These are phyloP conservation scores for Paramecium primaurelia DNA, from an alignment of 73 alveolate species.

Conservation along the genomic window DNA sequence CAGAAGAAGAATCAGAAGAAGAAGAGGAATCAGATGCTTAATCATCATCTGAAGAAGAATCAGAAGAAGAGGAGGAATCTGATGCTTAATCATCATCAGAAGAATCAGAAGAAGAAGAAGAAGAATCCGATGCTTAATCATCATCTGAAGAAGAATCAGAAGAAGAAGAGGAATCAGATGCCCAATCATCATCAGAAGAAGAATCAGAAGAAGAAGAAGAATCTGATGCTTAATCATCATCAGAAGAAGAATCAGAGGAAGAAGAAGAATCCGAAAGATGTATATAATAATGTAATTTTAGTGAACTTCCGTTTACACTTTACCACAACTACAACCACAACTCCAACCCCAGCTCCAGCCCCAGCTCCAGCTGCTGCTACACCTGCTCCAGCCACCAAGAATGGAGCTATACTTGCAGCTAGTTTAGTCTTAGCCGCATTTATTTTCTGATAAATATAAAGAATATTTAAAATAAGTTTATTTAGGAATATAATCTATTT, in stretches of 20 bases:
- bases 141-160: neutral
- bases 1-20: neutral
- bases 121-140: neutral
- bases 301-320: neutral
- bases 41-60: neutral
- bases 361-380: neutral
- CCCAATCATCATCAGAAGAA: neutral
- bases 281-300: neutral
- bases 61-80: neutral
- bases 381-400: neutral
- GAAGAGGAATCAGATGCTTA: neutral
- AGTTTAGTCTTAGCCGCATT: neutral
- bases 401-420: neutral
- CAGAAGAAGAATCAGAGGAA: neutral
- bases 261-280: neutral
- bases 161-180: neutral
- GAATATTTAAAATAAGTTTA: neutral
- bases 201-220: neutral
- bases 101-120: neutral
- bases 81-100: neutral
- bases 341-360: neutral
- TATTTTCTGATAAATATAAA: neutral
- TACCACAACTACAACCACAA: no score
- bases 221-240: neutral
- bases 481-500: neutral